These are phyloP conservation scores for Podila horticola DNA, from an alignment of 192 early-diverging fungal genomes.

Conservation along the genomic window DNA sequence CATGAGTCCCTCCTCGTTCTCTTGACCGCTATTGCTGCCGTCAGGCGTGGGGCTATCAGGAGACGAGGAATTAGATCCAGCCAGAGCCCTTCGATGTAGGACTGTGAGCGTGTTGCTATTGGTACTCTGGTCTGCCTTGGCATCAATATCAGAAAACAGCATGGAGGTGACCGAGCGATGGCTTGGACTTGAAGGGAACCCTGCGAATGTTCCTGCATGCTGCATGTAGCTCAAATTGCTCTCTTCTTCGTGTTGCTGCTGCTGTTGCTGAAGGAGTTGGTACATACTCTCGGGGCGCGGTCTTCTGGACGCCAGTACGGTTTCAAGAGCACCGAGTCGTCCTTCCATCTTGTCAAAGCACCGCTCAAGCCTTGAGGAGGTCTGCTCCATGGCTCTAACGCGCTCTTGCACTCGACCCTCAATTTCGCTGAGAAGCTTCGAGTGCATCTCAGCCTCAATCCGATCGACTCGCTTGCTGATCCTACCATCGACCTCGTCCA, in stretches of 20 bases:
- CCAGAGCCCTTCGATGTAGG: no score
- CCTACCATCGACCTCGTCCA: conserved; percentile 48
- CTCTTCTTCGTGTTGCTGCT: conserved; percentile 30
- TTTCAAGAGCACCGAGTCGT: conserved; percentile 38
- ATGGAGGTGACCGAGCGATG: conserved; percentile 31
- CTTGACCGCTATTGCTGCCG: not conserved
- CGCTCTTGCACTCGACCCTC: conserved; percentile 47
- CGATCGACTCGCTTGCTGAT: conserved; percentile 46
- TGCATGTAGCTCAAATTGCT: not conserved
- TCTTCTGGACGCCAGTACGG: conserved; percentile 35
- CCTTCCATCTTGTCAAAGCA: conserved; percentile 53
- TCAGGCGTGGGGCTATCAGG: not conserved
- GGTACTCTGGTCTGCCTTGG: not conserved
- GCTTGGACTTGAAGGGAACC: conserved; percentile 24
- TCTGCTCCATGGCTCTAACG: conserved; percentile 48
- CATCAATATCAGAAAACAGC: conserved; percentile 15
- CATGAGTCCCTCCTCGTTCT: conserved; percentile 2
- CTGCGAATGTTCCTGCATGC: conserved; percentile 41
- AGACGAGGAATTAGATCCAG: no score
- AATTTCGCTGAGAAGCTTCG: conserved; percentile 45
- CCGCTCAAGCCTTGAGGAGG: conserved; percentile 33
- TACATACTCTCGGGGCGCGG: conserved; percentile 55
- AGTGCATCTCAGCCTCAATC: conserved; percentile 53
- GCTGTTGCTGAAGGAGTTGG: conserved; percentile 42
- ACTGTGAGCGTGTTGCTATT: no score